Evolutionary conservation across 441 rosid species (phyloP), one percentile per base, ranked within the genome.

Genomic region (Euphorbia celastroides): DNA sequence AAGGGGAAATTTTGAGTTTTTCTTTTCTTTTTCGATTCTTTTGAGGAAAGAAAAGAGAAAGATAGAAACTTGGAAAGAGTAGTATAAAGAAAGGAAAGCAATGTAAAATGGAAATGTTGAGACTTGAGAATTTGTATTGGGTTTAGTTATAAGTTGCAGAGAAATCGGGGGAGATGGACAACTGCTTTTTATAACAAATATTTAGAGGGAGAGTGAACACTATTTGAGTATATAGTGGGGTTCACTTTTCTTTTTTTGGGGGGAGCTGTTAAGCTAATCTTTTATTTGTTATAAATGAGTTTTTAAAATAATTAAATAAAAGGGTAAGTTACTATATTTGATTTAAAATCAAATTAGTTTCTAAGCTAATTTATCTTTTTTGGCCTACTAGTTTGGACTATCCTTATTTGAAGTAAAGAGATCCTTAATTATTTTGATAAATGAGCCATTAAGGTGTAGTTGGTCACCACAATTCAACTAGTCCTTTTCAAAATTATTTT

Each of bases 21-120:
- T 20, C 19, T 41, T 10, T 14, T 9, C 2, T 25, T 19, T 22
- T 55, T 66, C 51, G 4, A 27, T 65, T 71, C 74, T 74, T 80
- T 74, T 74, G 60, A 59, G 81, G n/a, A 70, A 65, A 14, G 4
- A 22, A 56, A 67, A 69, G 25, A 19, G 51, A 64, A 44, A 41
- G 38, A 62, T 61, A 9, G n/a, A 38, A 50, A 59, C 30, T 3
- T 46, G 60, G 72, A 57, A 31, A 62, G 67, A 54, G 16, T 27
- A 28, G 27, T 62, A 5, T 17, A 68, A 52, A 16, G 66, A 12
- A 48, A 32, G 31, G n/a, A 2, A 9, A 23, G 28, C 22, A 8
- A 5, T 14, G 20, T 31, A 22, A 9, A 56, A 50, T 58, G 70
- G 65, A 12, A 2, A 31, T 36, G 36, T 32, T 19, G 58, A 30